These are phyloP conservation scores for Metschnikowia sp. DNA, from an alignment of 805 yeast species.

Conservation along the genomic window DNA sequence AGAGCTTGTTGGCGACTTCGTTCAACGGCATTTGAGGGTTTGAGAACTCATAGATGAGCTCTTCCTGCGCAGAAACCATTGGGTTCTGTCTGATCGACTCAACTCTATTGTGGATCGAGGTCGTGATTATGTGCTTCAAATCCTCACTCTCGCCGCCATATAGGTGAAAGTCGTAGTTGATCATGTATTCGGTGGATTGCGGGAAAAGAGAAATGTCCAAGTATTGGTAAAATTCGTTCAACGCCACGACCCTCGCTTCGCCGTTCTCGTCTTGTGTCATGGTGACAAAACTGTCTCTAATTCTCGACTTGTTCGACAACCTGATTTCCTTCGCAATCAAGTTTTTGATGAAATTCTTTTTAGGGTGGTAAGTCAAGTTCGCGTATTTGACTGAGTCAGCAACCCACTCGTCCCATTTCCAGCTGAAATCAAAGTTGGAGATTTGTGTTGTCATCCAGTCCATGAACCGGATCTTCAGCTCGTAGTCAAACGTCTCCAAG, in stretches of 20 bases:
- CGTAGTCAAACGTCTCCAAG: slow-evolving; percentile 65
- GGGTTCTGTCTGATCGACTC: slow-evolving; percentile 18
- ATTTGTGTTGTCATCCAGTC: slow-evolving; percentile 94
- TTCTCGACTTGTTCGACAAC: slow-evolving; percentile 69
- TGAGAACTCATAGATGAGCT: slow-evolving; percentile 34
- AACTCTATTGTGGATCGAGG: slow-evolving; percentile 24
- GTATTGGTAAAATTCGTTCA: slow-evolving; percentile 39
- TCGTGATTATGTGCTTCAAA: slow-evolving; percentile 23
- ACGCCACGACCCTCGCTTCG: slow-evolving; percentile 16
- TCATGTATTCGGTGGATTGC: slow-evolving; percentile 25
- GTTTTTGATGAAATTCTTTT: slow-evolving; percentile 67
- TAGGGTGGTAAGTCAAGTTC: slow-evolving; percentile 62
- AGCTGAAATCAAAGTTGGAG: slow-evolving; percentile 88
- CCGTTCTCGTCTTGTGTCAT: slow-evolving; percentile 24
- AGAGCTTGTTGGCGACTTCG: slow-evolving; percentile 35
- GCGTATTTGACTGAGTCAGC: slow-evolving; percentile 47
- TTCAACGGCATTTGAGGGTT: slow-evolving; percentile 36
- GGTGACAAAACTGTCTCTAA: slow-evolving; percentile 60
- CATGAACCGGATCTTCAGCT: slow-evolving; percentile 64
- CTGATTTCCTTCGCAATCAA: slow-evolving; percentile 81
- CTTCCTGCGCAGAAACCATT: slow-evolving; percentile 35
- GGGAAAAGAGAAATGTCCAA: slow-evolving; percentile 35
- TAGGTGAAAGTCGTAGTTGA: slow-evolving; percentile 34
- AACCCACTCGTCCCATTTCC: slow-evolving; percentile 98
- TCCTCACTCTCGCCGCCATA: slow-evolving; percentile 32